Evolutionary conservation across 345 rosid genomes (phyloP), one percentile per base, ranked within the genome.

Genomic region (Euphorbia tirucalli): DNA sequence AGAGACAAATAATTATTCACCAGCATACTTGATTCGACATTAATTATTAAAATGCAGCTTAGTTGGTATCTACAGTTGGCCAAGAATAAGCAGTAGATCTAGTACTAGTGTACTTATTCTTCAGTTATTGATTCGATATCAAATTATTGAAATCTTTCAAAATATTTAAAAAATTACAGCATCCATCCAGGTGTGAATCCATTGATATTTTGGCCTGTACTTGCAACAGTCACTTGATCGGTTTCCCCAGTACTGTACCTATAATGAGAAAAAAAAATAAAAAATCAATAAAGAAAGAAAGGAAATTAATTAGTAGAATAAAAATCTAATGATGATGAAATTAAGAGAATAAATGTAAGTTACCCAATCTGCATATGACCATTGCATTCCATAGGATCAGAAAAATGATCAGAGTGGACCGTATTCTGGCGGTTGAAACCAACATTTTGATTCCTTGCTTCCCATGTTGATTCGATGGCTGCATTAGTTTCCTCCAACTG

Each of bases 181-280:
- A 83, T 77, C 83, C 83, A 83, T 10, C 73, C 79, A 1, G 79
- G 81, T n/a, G 71, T 66, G 68, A 71, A 65, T 16, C 76, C 73
- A 50, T 48, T 61, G 10, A 63, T 74, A 65, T 77, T 75, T 66
- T 79, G 70, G 7, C 68, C 25, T 21, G 81, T 68, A 32, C 61
- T 46, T 57, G 74, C 59, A 13, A 54, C 41, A 9, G 60, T 66
- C 49, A 37, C 70, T 67, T 24, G 55, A 44, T 80, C 66, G 46
- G 81, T 11, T 54, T 54, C 70, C 52, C 7, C 59, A 7, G 66
- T 35, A 61, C 31, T 55, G 74, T 55, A 61, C 46, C 80, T 83
- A 75, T 22, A 72, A 28, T 18, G 21, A 44, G 11, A 35, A 52
- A 54, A 2, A 16, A 1, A 43, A 2, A n/a, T n/a, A n/a, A n/a